Evolutionary conservation across 345 rosid genomes (phyloP), one percentile per base, ranked within the genome.

Genomic region (Salix arbutifolia): DNA sequence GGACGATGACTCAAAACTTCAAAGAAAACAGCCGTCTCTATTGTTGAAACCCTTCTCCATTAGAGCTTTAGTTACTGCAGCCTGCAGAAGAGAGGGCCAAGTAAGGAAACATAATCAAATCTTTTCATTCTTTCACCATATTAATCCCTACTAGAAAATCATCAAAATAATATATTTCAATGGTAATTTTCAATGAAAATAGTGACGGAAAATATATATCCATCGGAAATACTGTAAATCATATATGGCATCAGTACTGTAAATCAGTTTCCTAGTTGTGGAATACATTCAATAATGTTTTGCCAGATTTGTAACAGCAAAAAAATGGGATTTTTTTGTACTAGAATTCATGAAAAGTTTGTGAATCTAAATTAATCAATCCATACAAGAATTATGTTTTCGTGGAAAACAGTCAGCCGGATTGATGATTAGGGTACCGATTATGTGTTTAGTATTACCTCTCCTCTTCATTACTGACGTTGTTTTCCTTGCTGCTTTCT

Each of bases 371-470:
- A 21, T 21, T 18, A 2, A 7, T 8, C 60, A 53, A 8, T 53
- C 4, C 25, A 53, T 19, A 2, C 8, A 53, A 53, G 60, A 53
- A 7, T 21, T 6, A 2, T 53, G 4, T 0, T 52, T 52, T 52
- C 58, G 19, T 18, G 3, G 21, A 52, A 65, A 28, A 25, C 35
- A 65, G 16, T 26, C 26, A 30, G 13, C 28, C 35, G 35, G 10
- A 2, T 52, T 1, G 19, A 28, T 65, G 35, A 6, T 25, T 1
- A 65, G 12, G 35, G 21, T 6, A 10, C 10, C 14, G 25, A 9
- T 8, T 11, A 3, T 52, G 58, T 52, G 58, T 52, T 31, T 50
- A 52, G 37, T 60, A 37, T 74, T 79, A 83, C 84, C 81, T 84
- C 30, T 17, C 53, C 44, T 65, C 61, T 77, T 67, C 69, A 38